A percentile compares a stretch with the other conserved stretches of the same genome.
Evolutionary conservation across 805 yeast species (phyloP).

Genomic region (Ogataea methanolica): DNA sequence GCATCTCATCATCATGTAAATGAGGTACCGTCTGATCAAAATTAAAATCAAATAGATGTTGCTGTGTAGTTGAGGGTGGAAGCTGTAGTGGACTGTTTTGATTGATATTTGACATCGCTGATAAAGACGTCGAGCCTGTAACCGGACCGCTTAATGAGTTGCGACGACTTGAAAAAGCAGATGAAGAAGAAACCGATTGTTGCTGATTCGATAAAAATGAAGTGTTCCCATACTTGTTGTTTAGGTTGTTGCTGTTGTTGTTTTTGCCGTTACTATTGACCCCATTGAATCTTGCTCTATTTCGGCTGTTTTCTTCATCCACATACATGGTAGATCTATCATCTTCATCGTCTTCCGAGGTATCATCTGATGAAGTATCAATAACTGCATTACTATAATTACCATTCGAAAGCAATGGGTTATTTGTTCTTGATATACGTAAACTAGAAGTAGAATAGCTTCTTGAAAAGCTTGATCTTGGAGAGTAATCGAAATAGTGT

Average conservation of each 20-base stretch:
- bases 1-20: not conserved
- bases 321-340: not conserved
- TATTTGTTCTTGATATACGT: conserved; percentile 16
- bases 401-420: not conserved
- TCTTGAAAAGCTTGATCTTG: conserved; percentile 14
- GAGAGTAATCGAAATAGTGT: conserved; percentile 17
- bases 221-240: not conserved
- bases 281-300: too few relatives aligned
- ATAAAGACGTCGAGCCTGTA: not conserved
- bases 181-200: conserved; percentile 10
- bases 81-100: not conserved
- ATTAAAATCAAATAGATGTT: not conserved
- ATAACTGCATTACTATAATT: conserved; percentile 3
- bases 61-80: not conserved
- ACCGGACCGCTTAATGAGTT: conserved; percentile 11
- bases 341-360: conserved; percentile 7
- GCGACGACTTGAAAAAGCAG: conserved; percentile 14
- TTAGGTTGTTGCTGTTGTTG: not conserved
- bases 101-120: not conserved
- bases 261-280: not conserved
- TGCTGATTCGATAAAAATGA: conserved; percentile 1
- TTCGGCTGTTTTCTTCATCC: too few relatives aligned
- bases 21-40: conserved; percentile 3
- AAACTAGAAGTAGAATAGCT: conserved; percentile 16
- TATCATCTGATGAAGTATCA: conserved; percentile 8